Evolutionary conservation across 176 grass and related monocot genomes (phyloP), one percentile per base, ranked within the genome.

Genomic region (Cocos nucifera): DNA sequence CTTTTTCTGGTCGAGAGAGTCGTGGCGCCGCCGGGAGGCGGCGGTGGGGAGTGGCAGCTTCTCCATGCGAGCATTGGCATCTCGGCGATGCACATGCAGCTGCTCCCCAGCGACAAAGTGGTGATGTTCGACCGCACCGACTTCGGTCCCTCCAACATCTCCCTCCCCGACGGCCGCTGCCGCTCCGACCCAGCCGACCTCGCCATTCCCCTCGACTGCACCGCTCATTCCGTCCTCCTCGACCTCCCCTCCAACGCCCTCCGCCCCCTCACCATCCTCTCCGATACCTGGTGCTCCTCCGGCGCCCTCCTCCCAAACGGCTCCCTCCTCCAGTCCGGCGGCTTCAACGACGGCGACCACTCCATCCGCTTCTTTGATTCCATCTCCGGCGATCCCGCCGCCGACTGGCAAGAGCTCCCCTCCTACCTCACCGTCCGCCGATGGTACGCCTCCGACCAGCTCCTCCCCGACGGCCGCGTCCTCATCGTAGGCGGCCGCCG

Each of bases 61-160:
- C 83, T 95, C 16, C 83, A 81, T 48, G 69, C 71, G 17, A 89
- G 69, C 79, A 89, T 81, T 51, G 90, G 90, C 71, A 77, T 95
- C 4, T 89, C 81, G 3, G 90, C 77, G 49, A 95, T 95, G 90
- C 90, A 89, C 80, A 89, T 95, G 86, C 90, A 95, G 54, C 77
- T 95, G 0, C 83, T 89, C 16, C 86, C 90, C 0, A 79, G 71
- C 7, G 74, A 95, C 68, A 79, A 58, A 51, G 74, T 89, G 6
- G 76, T 95, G 51, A 86, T 80, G 67, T 95, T 95, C 62, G 86
- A 95, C 70, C 83, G 86, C 61, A 96, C 73, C 58, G 83, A 87
- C 69, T 67, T 82, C 4, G 86, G 83, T 0, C 78, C 68, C 4
- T 90, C 92, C 26, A 96, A 90, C 61, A 51, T 96, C 80, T 80